Conservation (phyloP, 2,329 filamentous ascomycete genomes). For the Penicillium palitans region DNA sequence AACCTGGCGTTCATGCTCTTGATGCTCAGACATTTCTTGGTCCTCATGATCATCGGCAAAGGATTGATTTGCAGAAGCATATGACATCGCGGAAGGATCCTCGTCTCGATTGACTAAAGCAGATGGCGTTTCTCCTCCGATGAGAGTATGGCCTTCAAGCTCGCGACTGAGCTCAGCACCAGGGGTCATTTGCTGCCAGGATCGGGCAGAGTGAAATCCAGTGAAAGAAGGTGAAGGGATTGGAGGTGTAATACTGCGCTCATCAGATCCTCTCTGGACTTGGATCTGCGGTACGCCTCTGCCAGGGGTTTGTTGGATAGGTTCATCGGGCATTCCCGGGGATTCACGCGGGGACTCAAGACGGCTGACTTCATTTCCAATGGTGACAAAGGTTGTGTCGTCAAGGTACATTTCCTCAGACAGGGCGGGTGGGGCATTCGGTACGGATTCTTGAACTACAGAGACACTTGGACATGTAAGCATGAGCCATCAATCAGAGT, state of each 20-base stretch:
- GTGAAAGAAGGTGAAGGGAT: slow-evolving; percentile 26
- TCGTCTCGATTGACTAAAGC: slow-evolving; percentile 12
- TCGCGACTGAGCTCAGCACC: slow-evolving; percentile 10
- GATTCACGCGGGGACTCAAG: slow-evolving; percentile 12
- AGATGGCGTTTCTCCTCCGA: slow-evolving; percentile 19
- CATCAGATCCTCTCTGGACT: slow-evolving; percentile 14
- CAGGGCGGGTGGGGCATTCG: slow-evolving; percentile 14
- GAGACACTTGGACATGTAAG: slow-evolving; percentile 35
- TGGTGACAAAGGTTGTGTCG: slow-evolving; percentile 24
- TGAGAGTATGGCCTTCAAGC: slow-evolving; percentile 25
- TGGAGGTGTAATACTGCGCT: slow-evolving; percentile 16
- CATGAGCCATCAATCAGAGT: slow-evolving; percentile 25
- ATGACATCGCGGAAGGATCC: slow-evolving; percentile 19
- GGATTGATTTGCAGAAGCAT: slow-evolving; percentile 23
- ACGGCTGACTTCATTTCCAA: slow-evolving; percentile 18
- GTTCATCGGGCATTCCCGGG: slow-evolving; percentile 12
- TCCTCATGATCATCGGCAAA: slow-evolving; percentile 11
- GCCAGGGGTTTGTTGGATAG: slow-evolving; percentile 15
- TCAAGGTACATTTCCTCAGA: slow-evolving; percentile 13
- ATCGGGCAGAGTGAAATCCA: slow-evolving; percentile 25
- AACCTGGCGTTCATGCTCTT: slow-evolving; percentile 16
- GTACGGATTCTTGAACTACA: slow-evolving; percentile 29
- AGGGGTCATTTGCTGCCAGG: slow-evolving; percentile 19
- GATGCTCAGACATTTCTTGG: not conserved
- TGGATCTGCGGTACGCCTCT: slow-evolving; percentile 8